A percentile compares a stretch with the other conserved stretches of the same genome.
Evolutionary conservation across 331 rosid genomes (phyloP).

Genomic region (Pyracantha coccinea): DNA sequence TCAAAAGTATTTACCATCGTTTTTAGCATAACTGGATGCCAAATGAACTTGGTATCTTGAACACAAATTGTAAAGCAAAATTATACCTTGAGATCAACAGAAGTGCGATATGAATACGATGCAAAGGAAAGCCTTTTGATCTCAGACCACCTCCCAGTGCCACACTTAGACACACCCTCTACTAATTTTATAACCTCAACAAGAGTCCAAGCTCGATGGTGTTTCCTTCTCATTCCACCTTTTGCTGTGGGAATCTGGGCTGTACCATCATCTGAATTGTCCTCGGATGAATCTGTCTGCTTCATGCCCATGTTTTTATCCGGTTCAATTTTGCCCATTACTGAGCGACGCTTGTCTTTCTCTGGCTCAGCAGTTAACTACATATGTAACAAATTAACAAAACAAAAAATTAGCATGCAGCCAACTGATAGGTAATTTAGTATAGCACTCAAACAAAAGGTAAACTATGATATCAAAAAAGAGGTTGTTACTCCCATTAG

Average conservation of each 20-base stretch:
- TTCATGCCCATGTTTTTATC: conserved; percentile 35
- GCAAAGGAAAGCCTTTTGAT: conserved; percentile 84
- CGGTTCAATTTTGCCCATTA: conserved; percentile 23
- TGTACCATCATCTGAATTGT: conserved; percentile 38
- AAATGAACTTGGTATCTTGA: neutral
- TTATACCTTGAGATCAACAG: conserved; percentile 91
- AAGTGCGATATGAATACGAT: conserved; percentile 81
- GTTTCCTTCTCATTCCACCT: conserved; percentile 93
- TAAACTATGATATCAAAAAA: neutral
- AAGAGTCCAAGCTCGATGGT: conserved; percentile 95
- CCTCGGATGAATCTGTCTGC: conserved; percentile 34
- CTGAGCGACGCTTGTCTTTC: conserved; percentile 33
- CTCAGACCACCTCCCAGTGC: conserved; percentile 99
- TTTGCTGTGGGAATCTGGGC: conserved; percentile 57
- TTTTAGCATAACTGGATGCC: conserved; percentile 3
- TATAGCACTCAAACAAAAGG: neutral
- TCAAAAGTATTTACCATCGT: neutral
- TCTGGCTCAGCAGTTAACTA: conserved; percentile 42
- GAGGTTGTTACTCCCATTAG: neutral
- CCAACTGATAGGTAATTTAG: neutral
- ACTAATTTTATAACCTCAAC: conserved; percentile 84
- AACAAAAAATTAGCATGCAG: neutral
- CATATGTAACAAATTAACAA: neutral
- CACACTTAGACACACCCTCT: conserved; percentile 86
- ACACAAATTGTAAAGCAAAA: conserved; percentile 4